These are phyloP conservation scores for Aspergillus chevalieri DNA, from an alignment of 2,329 filamentous ascomycete species.

Conservation along the genomic window DNA sequence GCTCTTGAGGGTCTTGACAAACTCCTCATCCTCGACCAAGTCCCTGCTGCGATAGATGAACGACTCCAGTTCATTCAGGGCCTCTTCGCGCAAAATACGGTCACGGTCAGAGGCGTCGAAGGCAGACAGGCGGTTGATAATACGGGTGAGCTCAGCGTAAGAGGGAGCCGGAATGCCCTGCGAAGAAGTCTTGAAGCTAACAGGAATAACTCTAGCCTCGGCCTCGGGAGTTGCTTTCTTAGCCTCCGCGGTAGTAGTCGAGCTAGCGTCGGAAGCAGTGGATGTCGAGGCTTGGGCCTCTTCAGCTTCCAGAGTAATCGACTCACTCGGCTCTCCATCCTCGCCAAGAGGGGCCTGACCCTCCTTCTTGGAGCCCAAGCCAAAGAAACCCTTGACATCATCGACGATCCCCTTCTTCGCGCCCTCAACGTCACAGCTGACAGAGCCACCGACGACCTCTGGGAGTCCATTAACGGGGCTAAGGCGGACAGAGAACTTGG, in stretches of 20 bases:
- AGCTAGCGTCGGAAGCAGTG: conserved; percentile 41
- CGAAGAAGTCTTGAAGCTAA: conserved; percentile 46
- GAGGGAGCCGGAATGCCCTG: conserved; percentile 38
- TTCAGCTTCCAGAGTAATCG: conserved; percentile 42
- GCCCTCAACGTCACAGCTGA: conserved; percentile 77
- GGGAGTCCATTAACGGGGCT: conserved; percentile 70
- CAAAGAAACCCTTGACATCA: conserved; percentile 92
- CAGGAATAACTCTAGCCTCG: conserved; percentile 47
- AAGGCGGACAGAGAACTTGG: conserved; percentile 71
- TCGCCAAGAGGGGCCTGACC: conserved; percentile 67
- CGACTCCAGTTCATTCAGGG: conserved; percentile 84
- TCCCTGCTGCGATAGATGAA: conserved; percentile 88
- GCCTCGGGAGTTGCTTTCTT: conserved; percentile 37
- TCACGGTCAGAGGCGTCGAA: conserved; percentile 82
- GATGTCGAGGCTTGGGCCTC: conserved; percentile 42
- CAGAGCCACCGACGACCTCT: conserved; percentile 65
- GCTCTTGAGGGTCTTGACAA: conserved; percentile 64
- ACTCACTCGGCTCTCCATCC: conserved; percentile 47
- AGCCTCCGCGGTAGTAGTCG: conserved; percentile 43
- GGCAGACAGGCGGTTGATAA: conserved; percentile 68
- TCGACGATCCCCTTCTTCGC: conserved; percentile 80
- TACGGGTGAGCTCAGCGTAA: conserved; percentile 36
- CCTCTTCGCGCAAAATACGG: conserved; percentile 72
- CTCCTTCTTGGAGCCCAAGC: conserved; percentile 85
- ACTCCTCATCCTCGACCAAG: conserved; percentile 69